phyloP scores from a whole-genome alignment of 108 stramenopile genomes.

The Epithemia pelagica region DNA sequence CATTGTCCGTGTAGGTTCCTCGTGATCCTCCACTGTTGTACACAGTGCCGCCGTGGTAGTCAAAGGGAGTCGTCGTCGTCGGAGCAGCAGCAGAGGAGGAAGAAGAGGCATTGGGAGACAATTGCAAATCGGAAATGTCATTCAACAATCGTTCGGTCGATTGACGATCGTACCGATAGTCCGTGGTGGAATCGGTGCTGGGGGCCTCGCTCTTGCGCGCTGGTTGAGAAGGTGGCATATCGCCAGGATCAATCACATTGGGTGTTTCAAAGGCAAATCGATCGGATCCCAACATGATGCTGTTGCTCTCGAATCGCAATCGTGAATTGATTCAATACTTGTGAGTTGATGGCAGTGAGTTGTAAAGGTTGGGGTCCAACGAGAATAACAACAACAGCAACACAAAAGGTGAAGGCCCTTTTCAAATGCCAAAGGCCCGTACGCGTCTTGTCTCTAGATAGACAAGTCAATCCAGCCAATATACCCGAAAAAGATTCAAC shows the following conservation, averaged over 20 bases:
- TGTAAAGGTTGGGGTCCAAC: too few relatives aligned
- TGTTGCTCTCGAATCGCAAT: too few relatives aligned
- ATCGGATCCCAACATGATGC: slow-evolving; percentile 34
- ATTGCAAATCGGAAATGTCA: slow-evolving; percentile 3
- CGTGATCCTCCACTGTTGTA: background rate
- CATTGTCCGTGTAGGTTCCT: background rate
- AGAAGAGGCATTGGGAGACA: background rate
- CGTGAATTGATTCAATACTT: too few relatives aligned
- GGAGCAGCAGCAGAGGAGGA: too few relatives aligned
- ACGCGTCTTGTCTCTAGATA: too few relatives aligned
- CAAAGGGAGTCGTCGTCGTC: background rate
- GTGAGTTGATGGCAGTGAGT: too few relatives aligned
- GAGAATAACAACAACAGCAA: too few relatives aligned
- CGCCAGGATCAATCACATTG: slow-evolving; percentile 47
- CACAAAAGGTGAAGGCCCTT: too few relatives aligned
- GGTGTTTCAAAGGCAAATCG: slow-evolving; percentile 36
- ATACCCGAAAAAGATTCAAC: too few relatives aligned
- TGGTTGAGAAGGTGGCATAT: slow-evolving; percentile 21
- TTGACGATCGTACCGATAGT: background rate
- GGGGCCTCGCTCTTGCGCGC: background rate
- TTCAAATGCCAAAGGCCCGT: too few relatives aligned
- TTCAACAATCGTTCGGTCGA: slow-evolving; percentile 3
- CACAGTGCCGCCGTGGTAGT: slow-evolving; percentile 14
- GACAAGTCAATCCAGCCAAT: too few relatives aligned
- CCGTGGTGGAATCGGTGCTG: background rate